Base-by-base conservation (phyloP, 768 basidiomycete species). In the Auricularia auricula-judae region DNA sequence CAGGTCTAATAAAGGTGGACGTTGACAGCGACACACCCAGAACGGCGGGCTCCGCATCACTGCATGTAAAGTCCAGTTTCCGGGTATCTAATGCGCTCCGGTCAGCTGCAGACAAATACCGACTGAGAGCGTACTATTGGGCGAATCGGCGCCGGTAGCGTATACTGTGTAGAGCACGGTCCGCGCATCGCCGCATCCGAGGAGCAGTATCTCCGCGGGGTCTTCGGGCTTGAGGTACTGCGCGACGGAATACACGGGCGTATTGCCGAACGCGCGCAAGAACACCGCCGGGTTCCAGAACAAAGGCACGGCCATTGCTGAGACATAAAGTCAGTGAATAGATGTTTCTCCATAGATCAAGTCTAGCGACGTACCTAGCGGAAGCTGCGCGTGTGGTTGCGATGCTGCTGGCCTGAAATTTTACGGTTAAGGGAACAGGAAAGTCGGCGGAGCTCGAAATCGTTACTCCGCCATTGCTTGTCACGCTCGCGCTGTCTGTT, bases 141-240 rank as follows among this genome's bases (percentile, higher is more conserved):
- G 21, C 47, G 14, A 16, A 18, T 51, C 10, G 0, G 47, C 47
- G 16, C 16, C 16, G 10, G 47, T 5, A 18, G 39, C 34, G 47
- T 64, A 60, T 35, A 68, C 62, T 16, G 67, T 70, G 59, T 64
- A 68, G 16, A 70, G 59, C 12, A 70, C 56, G 61, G 63, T 65
- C 11, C 67, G 63, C n/a, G 66, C 64, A 51, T 70, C 69, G 18
- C 69, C 67, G 58, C 67, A 70, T 1, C 65, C 66, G 5, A 70
- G 65, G 12, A 59, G 39, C 16, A 64, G 33, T 18, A 64, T 12
- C 11, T 23, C 29, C 10, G 64, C 33, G 5, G 33, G 18, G 21
- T 64, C 64, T 33, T 63, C 64, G 29, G 60, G 59, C 16, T 10
- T 3, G 5, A 64, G n/a, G 35, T 64, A 16, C 33, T 36, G n/a